phyloP scores from a whole-genome alignment of 2,329 filamentous ascomycete genomes.

The Neofusicoccum laricinum region DNA sequence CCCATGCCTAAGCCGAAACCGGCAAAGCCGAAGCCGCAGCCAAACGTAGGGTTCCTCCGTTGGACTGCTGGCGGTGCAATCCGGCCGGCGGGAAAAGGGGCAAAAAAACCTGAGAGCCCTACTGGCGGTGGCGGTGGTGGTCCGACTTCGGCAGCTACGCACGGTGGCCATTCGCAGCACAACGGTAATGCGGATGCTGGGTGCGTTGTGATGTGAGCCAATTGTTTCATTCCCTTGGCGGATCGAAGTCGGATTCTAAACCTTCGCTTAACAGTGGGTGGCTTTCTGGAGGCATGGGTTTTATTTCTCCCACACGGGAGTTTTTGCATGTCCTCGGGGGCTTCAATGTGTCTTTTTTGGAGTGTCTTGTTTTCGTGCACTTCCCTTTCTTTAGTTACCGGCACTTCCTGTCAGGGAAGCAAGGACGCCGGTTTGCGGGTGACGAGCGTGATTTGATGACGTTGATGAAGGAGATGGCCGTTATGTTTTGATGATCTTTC shows the following conservation, averaged over 20 bases:
- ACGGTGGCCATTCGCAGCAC: slow-evolving; percentile 6
- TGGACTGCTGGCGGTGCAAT: slow-evolving; percentile 24
- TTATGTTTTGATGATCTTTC: not conserved
- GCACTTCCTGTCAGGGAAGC: not conserved
- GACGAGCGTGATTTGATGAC: not conserved
- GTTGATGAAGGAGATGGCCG: not conserved
- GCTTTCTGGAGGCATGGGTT: slow-evolving; percentile 17
- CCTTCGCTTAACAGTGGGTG: slow-evolving; percentile 11
- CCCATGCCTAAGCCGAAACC: not conserved
- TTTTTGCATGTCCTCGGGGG: slow-evolving; percentile 17
- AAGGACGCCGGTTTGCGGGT: not conserved
- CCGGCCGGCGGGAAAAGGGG: slow-evolving; percentile 24
- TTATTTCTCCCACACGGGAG: slow-evolving; percentile 13
- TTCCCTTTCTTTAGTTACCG: not conserved
- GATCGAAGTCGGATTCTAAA: not conserved
- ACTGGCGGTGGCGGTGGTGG: slow-evolving; percentile 7
- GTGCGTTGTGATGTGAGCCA: slow-evolving; percentile 18
- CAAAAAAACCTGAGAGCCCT: slow-evolving; percentile 27
- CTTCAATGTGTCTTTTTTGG: not conserved
- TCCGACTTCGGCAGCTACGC: slow-evolving; percentile 6
- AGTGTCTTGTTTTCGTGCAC: not conserved
- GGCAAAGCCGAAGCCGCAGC: slow-evolving; percentile 18
- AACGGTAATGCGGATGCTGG: slow-evolving; percentile 14
- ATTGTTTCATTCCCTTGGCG: not conserved
- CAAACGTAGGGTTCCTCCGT: slow-evolving; percentile 22